phyloP scores from a whole-genome alignment of 73 alveolate genomes.

The Paramecium tetraurelia region DNA sequence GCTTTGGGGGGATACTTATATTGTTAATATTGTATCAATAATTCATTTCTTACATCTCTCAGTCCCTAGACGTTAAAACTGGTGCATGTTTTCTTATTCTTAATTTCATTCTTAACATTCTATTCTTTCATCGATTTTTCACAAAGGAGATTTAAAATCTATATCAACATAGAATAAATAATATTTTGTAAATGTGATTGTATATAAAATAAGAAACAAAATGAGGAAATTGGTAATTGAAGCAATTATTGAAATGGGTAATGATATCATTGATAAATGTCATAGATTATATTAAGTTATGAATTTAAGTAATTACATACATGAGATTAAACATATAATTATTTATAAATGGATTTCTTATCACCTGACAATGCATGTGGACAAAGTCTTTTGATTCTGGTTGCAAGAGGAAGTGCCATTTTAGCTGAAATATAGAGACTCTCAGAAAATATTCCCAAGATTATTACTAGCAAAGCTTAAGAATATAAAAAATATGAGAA shows the following conservation, averaged over 20 bases:
- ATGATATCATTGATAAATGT: not conserved
- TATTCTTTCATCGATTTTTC: too few species aligned
- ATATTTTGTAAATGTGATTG: too few species aligned
- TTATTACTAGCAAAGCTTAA: constrained; percentile 63
- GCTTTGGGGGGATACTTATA: not conserved
- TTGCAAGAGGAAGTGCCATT: constrained; percentile 93
- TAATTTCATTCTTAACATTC: too few species aligned
- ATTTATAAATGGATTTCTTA: constrained; percentile 68
- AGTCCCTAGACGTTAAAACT: too few species aligned
- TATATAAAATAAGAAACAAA: too few species aligned
- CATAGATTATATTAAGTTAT: not conserved
- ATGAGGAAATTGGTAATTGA: too few species aligned
- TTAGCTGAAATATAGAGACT: constrained; percentile 92
- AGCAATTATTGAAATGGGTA: too few species aligned
- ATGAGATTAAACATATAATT: not conserved
- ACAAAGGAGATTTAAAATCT: not conserved
- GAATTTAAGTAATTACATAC: not conserved
- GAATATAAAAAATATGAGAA: constrained; percentile 72
- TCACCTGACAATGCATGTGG: constrained; percentile 83
- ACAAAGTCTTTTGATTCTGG: constrained; percentile 85
- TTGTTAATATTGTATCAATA: not conserved
- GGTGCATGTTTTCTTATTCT: too few species aligned
- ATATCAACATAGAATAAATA: not conserved
- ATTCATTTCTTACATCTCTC: too few species aligned
- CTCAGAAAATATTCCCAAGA: constrained; percentile 91